Evolutionary conservation across 2,329 filamentous ascomycete species (phyloP).

Genomic region (Aspergillus oerlinghausenensis): DNA sequence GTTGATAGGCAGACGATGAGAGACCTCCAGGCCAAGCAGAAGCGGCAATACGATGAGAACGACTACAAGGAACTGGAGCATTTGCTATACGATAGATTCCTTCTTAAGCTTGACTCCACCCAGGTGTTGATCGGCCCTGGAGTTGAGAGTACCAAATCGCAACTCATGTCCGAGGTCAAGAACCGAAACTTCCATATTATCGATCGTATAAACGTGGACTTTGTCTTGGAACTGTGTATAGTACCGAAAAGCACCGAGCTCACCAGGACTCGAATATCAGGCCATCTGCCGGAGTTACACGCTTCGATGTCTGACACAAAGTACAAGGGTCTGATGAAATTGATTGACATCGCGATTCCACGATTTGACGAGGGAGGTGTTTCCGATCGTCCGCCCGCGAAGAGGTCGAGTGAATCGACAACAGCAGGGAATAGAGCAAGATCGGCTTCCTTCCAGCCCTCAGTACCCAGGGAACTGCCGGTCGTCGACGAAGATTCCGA

Average conservation of each 20-base stretch:
- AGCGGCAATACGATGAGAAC: slow-evolving; percentile 77
- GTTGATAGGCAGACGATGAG: slow-evolving; percentile 87
- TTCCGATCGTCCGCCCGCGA: slow-evolving; percentile 24
- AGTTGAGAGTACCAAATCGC: slow-evolving; percentile 80
- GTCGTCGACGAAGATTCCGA: slow-evolving; percentile 66
- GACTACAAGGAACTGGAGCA: slow-evolving; percentile 85
- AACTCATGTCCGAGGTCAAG: slow-evolving; percentile 65
- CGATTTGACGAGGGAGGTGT: slow-evolving; percentile 60
- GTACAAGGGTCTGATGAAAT: slow-evolving; percentile 93
- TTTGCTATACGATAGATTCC: slow-evolving; percentile 96
- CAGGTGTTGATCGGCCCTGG: slow-evolving; percentile 94
- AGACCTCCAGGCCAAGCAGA: slow-evolving; percentile 87
- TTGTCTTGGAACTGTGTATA: slow-evolving; percentile 93
- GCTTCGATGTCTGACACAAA: slow-evolving; percentile 90
- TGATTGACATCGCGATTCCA: slow-evolving; percentile 92
- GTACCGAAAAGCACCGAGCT: slow-evolving; percentile 92
- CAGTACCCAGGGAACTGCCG: slow-evolving; percentile 68
- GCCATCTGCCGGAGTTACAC: slow-evolving; percentile 86
- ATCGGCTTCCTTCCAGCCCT: slow-evolving; percentile 70
- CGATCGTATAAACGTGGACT: slow-evolving; percentile 95
- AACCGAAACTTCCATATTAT: slow-evolving; percentile 79
- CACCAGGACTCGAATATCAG: slow-evolving; percentile 85
- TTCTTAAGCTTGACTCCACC: slow-evolving; percentile 87
- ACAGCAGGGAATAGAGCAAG: slow-evolving; percentile 43
- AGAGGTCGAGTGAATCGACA: slow-evolving; percentile 29